Conservation (phyloP, 2,329 filamentous ascomycete species). For the Helminthosporium solani region DNA sequence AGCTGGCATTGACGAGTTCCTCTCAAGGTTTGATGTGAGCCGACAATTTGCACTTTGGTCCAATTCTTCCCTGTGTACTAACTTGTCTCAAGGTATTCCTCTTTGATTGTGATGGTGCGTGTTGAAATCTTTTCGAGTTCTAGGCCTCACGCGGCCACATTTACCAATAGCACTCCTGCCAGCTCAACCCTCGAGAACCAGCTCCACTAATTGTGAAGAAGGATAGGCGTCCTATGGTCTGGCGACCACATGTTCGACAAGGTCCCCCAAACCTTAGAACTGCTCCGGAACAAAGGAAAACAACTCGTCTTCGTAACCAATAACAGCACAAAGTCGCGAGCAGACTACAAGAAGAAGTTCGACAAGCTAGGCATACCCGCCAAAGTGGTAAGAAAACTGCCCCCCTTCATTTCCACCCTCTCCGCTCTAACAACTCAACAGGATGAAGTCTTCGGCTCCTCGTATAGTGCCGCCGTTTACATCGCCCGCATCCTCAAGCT, state of each 20-base stretch:
- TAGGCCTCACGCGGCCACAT: not conserved
- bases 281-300: constrained; percentile 84
- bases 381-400: constrained; percentile 55
- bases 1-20: constrained; percentile 74
- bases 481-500: constrained; percentile 88
- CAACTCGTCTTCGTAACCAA: constrained; percentile 95
- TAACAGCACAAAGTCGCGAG: constrained; percentile 94
- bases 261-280: constrained; percentile 78
- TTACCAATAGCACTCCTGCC: not conserved
- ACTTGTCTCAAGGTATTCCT: constrained; percentile 71
- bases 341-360: constrained; percentile 92
- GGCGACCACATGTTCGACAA: constrained; percentile 87
- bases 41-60: constrained; percentile 5
- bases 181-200: not conserved
- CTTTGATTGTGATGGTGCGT: constrained; percentile 91
- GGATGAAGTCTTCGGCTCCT: constrained; percentile 94
- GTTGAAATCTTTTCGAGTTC: not conserved
- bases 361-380: constrained; percentile 76
- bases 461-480: constrained; percentile 94
- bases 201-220: constrained; percentile 44
- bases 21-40: constrained; percentile 89
- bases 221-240: constrained; percentile 89
- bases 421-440: constrained; percentile 26
- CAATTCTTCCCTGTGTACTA: constrained; percentile 3
- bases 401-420: not conserved